Evolutionary conservation across 2,329 filamentous ascomycete species (phyloP).

Genomic region (Hymenoscyphus infarciens): DNA sequence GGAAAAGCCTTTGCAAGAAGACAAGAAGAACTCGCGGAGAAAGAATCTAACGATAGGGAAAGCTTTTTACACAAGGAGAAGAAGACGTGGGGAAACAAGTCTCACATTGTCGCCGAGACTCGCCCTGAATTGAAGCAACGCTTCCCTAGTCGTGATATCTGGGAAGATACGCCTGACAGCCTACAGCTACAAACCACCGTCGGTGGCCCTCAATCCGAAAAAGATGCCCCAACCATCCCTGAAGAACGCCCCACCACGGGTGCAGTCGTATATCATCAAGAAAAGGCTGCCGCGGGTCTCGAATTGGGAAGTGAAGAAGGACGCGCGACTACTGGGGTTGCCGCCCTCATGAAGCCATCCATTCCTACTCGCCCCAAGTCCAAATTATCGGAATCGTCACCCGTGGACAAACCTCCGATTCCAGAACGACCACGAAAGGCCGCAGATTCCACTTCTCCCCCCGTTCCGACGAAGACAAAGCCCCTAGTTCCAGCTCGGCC

Average conservation of each 20-base stretch:
- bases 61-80: conserved; percentile 53
- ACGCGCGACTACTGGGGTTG: conserved; percentile 24
- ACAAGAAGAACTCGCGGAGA: conserved; percentile 63
- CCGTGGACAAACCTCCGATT: conserved; percentile 28
- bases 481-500: conserved; percentile 60
- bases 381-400: conserved; percentile 27
- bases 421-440: conserved; percentile 30
- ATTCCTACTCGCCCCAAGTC: conserved; percentile 53
- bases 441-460: conserved; percentile 21
- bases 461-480: conserved; percentile 53
- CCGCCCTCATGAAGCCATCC: conserved; percentile 55
- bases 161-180: conserved; percentile 90
- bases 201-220: conserved; percentile 48
- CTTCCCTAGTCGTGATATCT: conserved; percentile 89
- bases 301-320: conserved; percentile 25
- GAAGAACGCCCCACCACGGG: conserved; percentile 36
- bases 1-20: conserved; percentile 63
- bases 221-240: conserved; percentile 39
- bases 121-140: conserved; percentile 61
- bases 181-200: conserved; percentile 76
- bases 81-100: conserved; percentile 47
- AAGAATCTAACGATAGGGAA: conserved; percentile 44
- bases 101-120: conserved; percentile 49
- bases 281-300: conserved; percentile 27
- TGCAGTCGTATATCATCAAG: conserved; percentile 32